Conservation (phyloP, 2,329 filamentous ascomycete species). For the Thermomyces lanuginosus region DNA sequence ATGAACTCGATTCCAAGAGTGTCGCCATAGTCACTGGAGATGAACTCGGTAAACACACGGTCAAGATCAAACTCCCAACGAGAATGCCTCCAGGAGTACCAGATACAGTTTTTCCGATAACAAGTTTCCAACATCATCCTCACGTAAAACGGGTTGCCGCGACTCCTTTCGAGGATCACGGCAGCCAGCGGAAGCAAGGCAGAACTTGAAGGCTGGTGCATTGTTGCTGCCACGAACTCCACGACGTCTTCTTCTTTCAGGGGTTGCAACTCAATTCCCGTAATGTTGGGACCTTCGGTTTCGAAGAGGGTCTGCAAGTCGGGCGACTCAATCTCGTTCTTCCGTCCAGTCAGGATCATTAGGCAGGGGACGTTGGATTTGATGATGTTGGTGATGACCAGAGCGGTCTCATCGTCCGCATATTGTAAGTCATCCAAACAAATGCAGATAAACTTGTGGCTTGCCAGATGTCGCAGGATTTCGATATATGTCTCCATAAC, state of each 20-base stretch:
- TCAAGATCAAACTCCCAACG: constrained; percentile 78
- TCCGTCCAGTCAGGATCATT: constrained; percentile 59
- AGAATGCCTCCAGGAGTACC: constrained; percentile 72
- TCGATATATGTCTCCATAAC: constrained; percentile 81
- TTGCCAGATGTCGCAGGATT: constrained; percentile 62
- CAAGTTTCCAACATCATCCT: constrained; percentile 79
- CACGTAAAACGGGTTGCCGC: constrained; percentile 81
- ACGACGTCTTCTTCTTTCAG: constrained; percentile 66
- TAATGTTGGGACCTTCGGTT: constrained; percentile 41
- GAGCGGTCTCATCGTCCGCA: constrained; percentile 72
- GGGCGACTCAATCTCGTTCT: constrained; percentile 44
- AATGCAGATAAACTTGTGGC: constrained; percentile 75
- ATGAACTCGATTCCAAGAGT: constrained; percentile 73
- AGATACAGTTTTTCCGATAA: constrained; percentile 73
- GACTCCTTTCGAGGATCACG: constrained; percentile 76
- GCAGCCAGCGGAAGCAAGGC: constrained; percentile 63
- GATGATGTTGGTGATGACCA: constrained; percentile 68
- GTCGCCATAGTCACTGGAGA: constrained; percentile 60
- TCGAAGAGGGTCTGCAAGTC: constrained; percentile 26
- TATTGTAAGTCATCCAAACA: constrained; percentile 82
- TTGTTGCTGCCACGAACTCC: constrained; percentile 64
- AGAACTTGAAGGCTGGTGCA: constrained; percentile 52
- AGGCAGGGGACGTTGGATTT: constrained; percentile 64
- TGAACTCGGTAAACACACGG: constrained; percentile 69
- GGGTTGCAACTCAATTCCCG: constrained; percentile 54